Base-by-base conservation (phyloP, 192 early-diverging fungal species). In the Endogone sp. region DNA sequence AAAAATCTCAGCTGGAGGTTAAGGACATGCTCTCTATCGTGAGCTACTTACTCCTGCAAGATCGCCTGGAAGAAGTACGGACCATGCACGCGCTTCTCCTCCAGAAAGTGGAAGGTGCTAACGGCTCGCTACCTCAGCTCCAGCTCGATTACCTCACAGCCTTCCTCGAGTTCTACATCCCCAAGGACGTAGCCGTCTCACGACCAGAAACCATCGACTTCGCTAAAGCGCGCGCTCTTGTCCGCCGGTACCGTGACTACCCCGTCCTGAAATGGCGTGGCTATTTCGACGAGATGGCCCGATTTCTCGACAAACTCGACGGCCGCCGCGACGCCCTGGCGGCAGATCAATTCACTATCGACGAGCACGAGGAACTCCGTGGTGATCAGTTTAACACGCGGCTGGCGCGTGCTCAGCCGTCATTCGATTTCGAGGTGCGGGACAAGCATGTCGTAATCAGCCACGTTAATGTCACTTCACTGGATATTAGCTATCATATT, bases 101-200 rank as follows among this genome's bases (percentile, higher is more conserved):
- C 67, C 25, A 49, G 29, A 4, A 29, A 44, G 69, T 70, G 23
- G 32, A 21, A 20, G 23, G 23, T 56, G 26, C 56, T 16, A 56
- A 68, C 30, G 73, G 72, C 20, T 44, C 16, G 37, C 37, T 11
- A 49, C 37, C 37, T 6, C 37, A 49, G 16, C 67, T 84, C 16
- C 83, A 84, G 56, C 63, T 72, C 9, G 80, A 84, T 62, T 84
- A 84, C 60, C 29, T 82, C 26, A 74, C 66, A 0, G 80, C 78
- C 21, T 84, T 80, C 29, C 70, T 84, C n/a, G 75, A 71, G 11
- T 73, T 75, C n/a, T 76, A 80, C 30, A 63, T 80, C 13, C 71
- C 71, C 4, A 69, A 69, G 23, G 66, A 66, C 10, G 37, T 49
- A 49, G 37, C 37, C 6, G 16, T 49, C 9, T 6, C 6, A 16